Percentiles rank a stretch among this genome's conserved stretches.
Conservation (phyloP, 129 eudicot genomes). For the Silybum marianum region DNA sequence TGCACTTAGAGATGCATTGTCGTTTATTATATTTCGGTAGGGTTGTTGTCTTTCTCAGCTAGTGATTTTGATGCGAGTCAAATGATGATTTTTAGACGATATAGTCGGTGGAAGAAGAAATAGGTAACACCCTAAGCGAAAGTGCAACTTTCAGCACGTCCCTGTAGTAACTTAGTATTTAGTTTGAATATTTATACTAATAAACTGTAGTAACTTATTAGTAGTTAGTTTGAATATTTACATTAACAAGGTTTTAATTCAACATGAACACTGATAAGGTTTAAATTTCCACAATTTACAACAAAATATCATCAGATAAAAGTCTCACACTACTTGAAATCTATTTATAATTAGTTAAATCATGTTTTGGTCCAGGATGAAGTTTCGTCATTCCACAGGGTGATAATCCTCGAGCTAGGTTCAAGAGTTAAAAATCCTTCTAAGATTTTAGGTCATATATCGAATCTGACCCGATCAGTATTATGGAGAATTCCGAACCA, state of each 20-base stretch:
- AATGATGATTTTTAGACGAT: too few species aligned
- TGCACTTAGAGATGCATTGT: background rate
- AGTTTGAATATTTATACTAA: background rate
- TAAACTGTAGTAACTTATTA: background rate
- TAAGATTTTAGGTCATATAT: background rate
- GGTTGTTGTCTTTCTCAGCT: background rate
- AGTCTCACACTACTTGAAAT: background rate
- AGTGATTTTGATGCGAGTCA: too few species aligned
- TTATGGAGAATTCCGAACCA: slow-evolving; percentile 70
- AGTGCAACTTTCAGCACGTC: too few species aligned
- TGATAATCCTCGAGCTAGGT: slow-evolving; percentile 18
- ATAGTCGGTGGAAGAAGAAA: too few species aligned
- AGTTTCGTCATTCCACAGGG: background rate
- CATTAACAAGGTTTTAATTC: background rate
- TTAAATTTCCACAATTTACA: too few species aligned
- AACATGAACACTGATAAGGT: too few species aligned
- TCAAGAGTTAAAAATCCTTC: slow-evolving; percentile 11
- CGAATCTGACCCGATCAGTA: slow-evolving; percentile 1
- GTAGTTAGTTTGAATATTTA: background rate
- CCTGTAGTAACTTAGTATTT: too few species aligned
- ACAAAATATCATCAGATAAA: background rate
- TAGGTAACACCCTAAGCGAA: too few species aligned
- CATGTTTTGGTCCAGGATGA: slow-evolving; percentile 15
- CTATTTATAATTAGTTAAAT: slow-evolving; percentile 6
- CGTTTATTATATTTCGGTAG: background rate